Evolutionary conservation across 257 asterid genomes (phyloP).

Genomic region (Solanum stenotomum): DNA sequence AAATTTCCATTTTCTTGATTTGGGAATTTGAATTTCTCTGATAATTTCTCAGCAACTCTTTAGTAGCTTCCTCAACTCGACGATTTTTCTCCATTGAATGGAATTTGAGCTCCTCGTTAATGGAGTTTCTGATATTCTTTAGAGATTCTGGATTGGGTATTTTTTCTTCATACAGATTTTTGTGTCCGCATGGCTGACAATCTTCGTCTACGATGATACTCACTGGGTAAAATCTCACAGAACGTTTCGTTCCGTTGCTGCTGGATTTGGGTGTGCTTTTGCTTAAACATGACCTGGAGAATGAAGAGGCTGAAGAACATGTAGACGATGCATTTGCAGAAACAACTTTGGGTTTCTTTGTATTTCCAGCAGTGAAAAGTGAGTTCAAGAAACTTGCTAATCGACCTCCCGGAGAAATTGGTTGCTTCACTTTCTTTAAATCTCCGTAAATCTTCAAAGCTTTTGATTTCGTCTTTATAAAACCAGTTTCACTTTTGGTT

Average conservation of each 20-base stretch:
- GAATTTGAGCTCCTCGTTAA: slow-evolving; percentile 35
- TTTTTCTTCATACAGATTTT: slow-evolving; percentile 23
- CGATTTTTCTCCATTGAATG: slow-evolving; percentile 58
- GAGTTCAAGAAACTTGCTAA: slow-evolving; percentile 73
- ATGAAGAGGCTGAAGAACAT: slow-evolving; percentile 85
- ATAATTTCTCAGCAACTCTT: slow-evolving; percentile 50
- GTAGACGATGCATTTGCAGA: slow-evolving; percentile 42
- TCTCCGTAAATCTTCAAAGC: slow-evolving; percentile 77
- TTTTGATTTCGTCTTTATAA: slow-evolving; percentile 49
- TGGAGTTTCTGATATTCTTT: slow-evolving; percentile 12
- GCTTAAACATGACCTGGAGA: slow-evolving; percentile 83
- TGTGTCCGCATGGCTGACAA: slow-evolving; percentile 55
- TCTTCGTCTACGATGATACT: slow-evolving; percentile 67
- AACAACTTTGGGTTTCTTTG: slow-evolving; percentile 39
- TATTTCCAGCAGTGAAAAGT: slow-evolving; percentile 49
- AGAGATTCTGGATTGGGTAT: neutral
- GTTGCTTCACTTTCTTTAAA: slow-evolving; percentile 79
- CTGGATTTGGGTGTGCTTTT: slow-evolving; percentile 46
- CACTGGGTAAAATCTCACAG: slow-evolving; percentile 70
- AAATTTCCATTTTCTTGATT: slow-evolving; percentile 2
- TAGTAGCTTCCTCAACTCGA: slow-evolving; percentile 49
- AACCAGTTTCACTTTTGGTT: slow-evolving; percentile 43
- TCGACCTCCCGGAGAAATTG: slow-evolving; percentile 75
- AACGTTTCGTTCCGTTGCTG: slow-evolving; percentile 33
- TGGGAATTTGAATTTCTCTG: slow-evolving; percentile 19